Percentiles rank a stretch among this genome's conserved stretches.
These are phyloP conservation scores for Cadophora gregata DNA, from an alignment of 2,329 filamentous ascomycete genomes.

Conservation along the genomic window DNA sequence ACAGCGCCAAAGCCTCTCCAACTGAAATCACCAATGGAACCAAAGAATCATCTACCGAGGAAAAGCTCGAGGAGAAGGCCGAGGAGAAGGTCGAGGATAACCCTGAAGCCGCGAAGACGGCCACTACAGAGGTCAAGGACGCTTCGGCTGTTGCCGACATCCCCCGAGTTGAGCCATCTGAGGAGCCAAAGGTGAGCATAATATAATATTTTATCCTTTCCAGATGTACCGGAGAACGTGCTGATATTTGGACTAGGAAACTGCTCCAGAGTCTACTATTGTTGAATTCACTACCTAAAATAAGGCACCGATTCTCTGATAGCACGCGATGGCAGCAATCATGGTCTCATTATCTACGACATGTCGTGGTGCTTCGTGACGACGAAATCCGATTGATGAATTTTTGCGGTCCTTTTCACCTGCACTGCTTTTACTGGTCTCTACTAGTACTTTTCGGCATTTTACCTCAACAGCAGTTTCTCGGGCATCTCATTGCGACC, in stretches of 20 bases:
- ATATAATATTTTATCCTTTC: not conserved
- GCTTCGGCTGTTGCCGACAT: conserved; percentile 39
- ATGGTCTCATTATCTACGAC: conserved; percentile 4
- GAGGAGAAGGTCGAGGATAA: conserved; percentile 49
- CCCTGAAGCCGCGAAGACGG: conserved; percentile 40
- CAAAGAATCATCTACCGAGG: conserved; percentile 43
- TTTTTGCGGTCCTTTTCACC: conserved; percentile 20
- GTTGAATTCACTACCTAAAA: conserved; percentile 37
- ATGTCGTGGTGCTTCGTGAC: conserved; percentile 24
- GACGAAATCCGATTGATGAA: conserved; percentile 31
- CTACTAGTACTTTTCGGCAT: conserved; percentile 17
- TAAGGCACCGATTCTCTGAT: not conserved
- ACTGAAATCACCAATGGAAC: conserved; percentile 42
- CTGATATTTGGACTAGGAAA: not conserved
- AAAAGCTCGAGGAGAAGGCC: conserved; percentile 48
- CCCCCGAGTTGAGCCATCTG: conserved; percentile 20
- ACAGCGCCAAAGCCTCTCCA: conserved; percentile 38
- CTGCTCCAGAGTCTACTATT: conserved; percentile 26
- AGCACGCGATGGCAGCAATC: conserved; percentile 8
- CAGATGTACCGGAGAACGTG: no score
- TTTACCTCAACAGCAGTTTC: conserved; percentile 17
- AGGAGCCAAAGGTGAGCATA: conserved; percentile 36
- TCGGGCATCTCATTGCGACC: conserved; percentile 34
- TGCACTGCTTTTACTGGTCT: conserved; percentile 20
- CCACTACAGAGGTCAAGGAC: conserved; percentile 22